A percentile compares a stretch with the other conserved stretches of the same genome.
These are phyloP conservation scores for Endocalyx cinctus DNA, from an alignment of 2,329 filamentous ascomycete genomes.

Conservation along the genomic window DNA sequence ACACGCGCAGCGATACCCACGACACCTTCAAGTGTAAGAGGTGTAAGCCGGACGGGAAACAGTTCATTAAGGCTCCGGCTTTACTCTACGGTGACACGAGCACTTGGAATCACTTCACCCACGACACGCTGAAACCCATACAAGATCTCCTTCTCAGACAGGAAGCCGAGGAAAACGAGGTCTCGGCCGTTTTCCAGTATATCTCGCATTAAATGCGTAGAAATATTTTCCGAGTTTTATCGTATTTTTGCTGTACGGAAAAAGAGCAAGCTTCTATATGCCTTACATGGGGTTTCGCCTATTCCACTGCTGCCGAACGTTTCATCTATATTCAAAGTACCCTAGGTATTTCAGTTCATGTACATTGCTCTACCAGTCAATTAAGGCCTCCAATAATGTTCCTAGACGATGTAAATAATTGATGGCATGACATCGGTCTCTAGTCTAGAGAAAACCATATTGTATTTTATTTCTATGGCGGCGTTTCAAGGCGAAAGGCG, in stretches of 20 bases:
- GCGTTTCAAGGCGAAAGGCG: no score
- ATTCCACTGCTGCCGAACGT: no score
- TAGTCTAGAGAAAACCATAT: no score
- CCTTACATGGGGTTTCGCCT: no score
- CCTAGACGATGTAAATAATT: no score
- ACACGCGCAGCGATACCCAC: conserved; percentile 88
- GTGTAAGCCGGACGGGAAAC: conserved; percentile 81
- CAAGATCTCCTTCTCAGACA: conserved; percentile 89
- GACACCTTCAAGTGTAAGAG: conserved; percentile 98
- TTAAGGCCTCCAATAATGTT: no score
- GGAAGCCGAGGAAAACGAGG: conserved; percentile 71
- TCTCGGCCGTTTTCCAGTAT: conserved; percentile 97
- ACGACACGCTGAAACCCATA: conserved; percentile 72
- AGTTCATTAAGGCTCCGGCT: conserved; percentile 84
- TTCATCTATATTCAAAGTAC: no score
- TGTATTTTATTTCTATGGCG: no score
- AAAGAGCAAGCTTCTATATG: no score
- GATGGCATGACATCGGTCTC: no score
- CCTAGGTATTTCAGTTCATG: no score
- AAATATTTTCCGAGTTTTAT: neutral
- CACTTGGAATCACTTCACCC: conserved; percentile 98
- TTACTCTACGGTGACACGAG: conserved; percentile 98
- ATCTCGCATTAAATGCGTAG: conserved; percentile 68
- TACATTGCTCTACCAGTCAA: no score
- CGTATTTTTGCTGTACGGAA: neutral